These are phyloP conservation scores for Suillus placidus DNA, from an alignment of 768 basidiomycete genomes.

Conservation along the genomic window DNA sequence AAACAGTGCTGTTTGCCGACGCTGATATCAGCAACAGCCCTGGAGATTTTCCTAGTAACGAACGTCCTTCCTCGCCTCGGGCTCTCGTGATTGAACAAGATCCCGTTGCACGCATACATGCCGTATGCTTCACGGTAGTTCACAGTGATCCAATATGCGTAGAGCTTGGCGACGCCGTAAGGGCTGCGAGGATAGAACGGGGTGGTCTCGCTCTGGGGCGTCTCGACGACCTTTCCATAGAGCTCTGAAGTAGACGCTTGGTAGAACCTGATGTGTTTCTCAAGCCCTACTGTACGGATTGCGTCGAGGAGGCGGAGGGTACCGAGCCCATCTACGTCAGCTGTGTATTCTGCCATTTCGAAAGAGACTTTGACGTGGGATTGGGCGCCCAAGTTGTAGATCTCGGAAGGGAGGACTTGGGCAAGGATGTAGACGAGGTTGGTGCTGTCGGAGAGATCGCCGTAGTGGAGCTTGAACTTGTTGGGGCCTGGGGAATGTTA, in stretches of 20 bases:
- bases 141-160: conserved; percentile 88
- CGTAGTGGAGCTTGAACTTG: conserved; percentile 86
- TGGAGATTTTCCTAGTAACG: conserved; percentile 92
- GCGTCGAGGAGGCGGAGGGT: conserved; percentile 96
- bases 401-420: conserved; percentile 93
- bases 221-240: conserved; percentile 95
- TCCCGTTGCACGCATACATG: conserved; percentile 96
- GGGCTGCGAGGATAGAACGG: conserved; percentile 99
- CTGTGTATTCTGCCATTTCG: conserved; percentile 99
- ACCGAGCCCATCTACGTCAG: conserved; percentile 94
- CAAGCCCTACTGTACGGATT: conserved; percentile 92
- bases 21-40: conserved; percentile 91
- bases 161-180: conserved; percentile 94
- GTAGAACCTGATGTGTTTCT: conserved; percentile 93
- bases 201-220: conserved; percentile 93
- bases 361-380: conserved; percentile 99
- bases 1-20: conserved; percentile 87
- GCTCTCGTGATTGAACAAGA: conserved; percentile 98
- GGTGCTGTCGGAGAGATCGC: conserved; percentile 93
- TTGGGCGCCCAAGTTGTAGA: conserved; percentile 98
- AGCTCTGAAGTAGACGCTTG: conserved; percentile 97
- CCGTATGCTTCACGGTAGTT: conserved; percentile 96
- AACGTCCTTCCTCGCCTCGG: conserved; percentile 93
- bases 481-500: conserved; percentile 52
- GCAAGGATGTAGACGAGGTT: conserved; percentile 97